Base-by-base conservation (phyloP, 1,139 yeast genomes). In the Pneumocystis carinii region DNA sequence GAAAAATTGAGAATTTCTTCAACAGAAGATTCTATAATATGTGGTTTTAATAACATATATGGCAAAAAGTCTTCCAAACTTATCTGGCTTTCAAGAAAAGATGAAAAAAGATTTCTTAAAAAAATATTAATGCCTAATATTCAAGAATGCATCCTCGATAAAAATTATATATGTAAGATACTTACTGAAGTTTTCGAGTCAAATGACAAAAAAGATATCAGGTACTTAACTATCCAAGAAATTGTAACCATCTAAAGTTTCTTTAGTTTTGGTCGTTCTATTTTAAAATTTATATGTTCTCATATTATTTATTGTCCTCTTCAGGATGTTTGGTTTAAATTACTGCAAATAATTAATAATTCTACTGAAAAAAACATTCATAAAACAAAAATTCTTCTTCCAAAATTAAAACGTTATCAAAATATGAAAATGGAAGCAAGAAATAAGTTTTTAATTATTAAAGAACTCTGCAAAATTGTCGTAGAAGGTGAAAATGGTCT, bases 51-150 rank as follows among this genome's bases (percentile, higher is more conserved):
- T 62, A 24, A 62, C 14, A 48, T 48, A 24, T 68, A 75, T 65
- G 75, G 75, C 65, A 66, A 69, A 37, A 79, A 74, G 62, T 75
- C 73, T 66, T 78, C 78, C 61, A 82, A 86, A 32, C 78, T 85
- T 48, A 71, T 72, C 59, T 74, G 76, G 70, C 77, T 89, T 48
- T 77, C 86, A 48, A 86, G 90, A 61, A 81, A 82, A 63, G 95
- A 88, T 71, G 83, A 84, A 4, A 74, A 76, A 55, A 68, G 70
- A 12, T 75, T 90, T 71, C 68, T 83, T 35, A 73, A 75, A 1
- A 72, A 77, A n/a, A 66, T 67, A 37, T 73, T 87, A 59, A 69
- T 76, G 60, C 73, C 74, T 10, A 67, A 70, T 8, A 62, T 71
- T 27, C 73, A 76, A 12, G 81, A 79, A 62, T 76, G 79, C 64